phyloP scores from a whole-genome alignment of 2,329 filamentous ascomycete genomes.

The Calonectria pseudoturangicola region DNA sequence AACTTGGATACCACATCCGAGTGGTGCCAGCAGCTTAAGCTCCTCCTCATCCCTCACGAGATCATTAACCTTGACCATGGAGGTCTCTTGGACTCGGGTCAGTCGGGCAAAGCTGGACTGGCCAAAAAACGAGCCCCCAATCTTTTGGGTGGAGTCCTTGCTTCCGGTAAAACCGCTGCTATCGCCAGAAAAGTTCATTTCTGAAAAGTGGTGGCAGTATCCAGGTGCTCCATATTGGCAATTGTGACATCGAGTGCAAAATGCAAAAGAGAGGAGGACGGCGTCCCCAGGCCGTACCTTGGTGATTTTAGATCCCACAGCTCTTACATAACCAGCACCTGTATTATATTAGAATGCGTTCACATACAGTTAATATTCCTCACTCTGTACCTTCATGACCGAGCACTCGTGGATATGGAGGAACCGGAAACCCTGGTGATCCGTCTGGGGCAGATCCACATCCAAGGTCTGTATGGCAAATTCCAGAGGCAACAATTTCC shows the following conservation, averaged over 20 bases:
- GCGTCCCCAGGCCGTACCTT: conserved; percentile 39
- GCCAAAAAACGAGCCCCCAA: conserved; percentile 38
- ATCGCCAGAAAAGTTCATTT: conserved; percentile 32
- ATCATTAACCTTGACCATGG: conserved; percentile 32
- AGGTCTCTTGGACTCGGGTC: conserved; percentile 33
- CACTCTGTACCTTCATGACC: conserved; percentile 32
- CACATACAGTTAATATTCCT: neutral
- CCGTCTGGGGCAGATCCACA: conserved; percentile 40
- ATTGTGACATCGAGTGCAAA: conserved; percentile 38
- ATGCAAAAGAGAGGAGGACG: conserved; percentile 39
- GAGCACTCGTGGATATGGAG: conserved; percentile 36
- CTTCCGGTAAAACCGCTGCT: conserved; percentile 13
- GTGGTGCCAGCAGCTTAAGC: conserved; percentile 37
- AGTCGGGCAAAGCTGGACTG: conserved; percentile 37
- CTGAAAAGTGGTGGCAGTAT: conserved; percentile 37
- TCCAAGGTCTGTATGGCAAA: conserved; percentile 40
- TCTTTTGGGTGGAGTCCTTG: neutral
- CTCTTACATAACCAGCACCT: conserved; percentile 29
- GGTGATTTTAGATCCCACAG: conserved; percentile 29
- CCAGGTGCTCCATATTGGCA: conserved; percentile 37
- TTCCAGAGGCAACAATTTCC: conserved; percentile 37
- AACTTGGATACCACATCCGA: conserved; percentile 39
- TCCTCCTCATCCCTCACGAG: conserved; percentile 28
- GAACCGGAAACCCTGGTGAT: conserved; percentile 37
- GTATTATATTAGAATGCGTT: neutral